phyloP scores from a whole-genome alignment of 805 yeast genomes.

The Spathaspora hagerdaliae region DNA sequence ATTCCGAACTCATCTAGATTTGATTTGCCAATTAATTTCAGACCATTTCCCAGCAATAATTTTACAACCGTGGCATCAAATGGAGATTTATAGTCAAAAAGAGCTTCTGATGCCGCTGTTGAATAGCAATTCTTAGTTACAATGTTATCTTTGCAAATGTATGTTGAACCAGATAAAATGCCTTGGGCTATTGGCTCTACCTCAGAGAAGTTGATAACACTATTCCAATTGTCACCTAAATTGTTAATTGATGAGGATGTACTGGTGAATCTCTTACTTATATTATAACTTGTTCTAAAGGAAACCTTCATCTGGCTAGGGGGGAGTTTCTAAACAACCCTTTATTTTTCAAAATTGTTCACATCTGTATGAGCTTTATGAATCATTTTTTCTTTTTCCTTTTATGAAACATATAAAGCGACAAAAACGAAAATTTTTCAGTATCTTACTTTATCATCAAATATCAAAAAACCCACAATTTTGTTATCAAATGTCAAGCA shows the following conservation, averaged over 20 bases:
- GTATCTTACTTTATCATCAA: neutral
- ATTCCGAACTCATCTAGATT: slow-evolving; percentile 97
- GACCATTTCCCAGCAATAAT: slow-evolving; percentile 51
- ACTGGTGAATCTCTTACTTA: neutral
- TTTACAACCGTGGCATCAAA: slow-evolving; percentile 72
- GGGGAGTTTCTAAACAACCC: too few relatives aligned
- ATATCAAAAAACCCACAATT: neutral
- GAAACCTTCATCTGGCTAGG: too few relatives aligned
- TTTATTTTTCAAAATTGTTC: too few relatives aligned
- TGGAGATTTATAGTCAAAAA: slow-evolving; percentile 64
- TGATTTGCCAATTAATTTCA: slow-evolving; percentile 66
- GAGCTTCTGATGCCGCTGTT: slow-evolving; percentile 71
- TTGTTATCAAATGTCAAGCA: slow-evolving; percentile 6
- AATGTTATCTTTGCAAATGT: slow-evolving; percentile 67
- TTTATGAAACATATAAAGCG: too few relatives aligned
- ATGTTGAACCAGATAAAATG: slow-evolving; percentile 9
- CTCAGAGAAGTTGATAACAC: neutral
- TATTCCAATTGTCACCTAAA: neutral
- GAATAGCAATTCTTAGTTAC: slow-evolving; percentile 61
- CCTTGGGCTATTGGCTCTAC: neutral
- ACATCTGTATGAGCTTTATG: too few relatives aligned
- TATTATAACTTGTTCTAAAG: neutral
- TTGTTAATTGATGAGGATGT: neutral
- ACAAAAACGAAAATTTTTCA: too few relatives aligned
- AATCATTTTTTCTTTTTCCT: too few relatives aligned